A percentile compares a stretch with the other conserved stretches of the same genome.
These are phyloP conservation scores for Grifola frondosa DNA, from an alignment of 1,284 basidiomycete species.

Conservation along the genomic window DNA sequence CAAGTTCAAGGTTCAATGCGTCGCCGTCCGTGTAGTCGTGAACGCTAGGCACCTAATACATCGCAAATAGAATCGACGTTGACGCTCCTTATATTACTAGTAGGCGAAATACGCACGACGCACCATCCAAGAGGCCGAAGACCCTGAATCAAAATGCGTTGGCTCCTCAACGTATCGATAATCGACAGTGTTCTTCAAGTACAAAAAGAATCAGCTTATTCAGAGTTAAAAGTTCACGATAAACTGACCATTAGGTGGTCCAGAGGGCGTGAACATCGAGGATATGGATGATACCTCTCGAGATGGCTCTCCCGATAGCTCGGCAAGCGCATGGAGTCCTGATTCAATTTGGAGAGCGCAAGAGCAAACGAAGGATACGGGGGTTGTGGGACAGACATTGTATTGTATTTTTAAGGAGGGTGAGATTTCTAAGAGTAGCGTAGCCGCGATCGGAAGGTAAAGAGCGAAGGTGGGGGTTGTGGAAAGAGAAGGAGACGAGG, in stretches of 20 bases:
- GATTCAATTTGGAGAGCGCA: slow-evolving; percentile 9
- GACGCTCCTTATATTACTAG: no score
- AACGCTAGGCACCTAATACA: no score
- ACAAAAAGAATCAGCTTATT: neutral
- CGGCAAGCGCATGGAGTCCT: slow-evolving; percentile 16
- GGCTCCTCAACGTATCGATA: slow-evolving; percentile 5
- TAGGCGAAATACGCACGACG: slow-evolving; percentile 1
- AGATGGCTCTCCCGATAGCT: slow-evolving; percentile 18
- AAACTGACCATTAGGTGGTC: slow-evolving; percentile 15
- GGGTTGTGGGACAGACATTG: no score
- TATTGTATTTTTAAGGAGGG: no score
- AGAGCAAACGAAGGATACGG: slow-evolving; percentile 17
- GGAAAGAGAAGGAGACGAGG: slow-evolving; percentile 4
- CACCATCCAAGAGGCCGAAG: neutral
- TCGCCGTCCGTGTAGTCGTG: no score
- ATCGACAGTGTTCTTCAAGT: slow-evolving; percentile 12
- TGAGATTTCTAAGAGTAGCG: slow-evolving; percentile 3
- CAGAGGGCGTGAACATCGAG: slow-evolving; percentile 5
- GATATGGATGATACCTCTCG: slow-evolving; percentile 18
- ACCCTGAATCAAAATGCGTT: neutral
- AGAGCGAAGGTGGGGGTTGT: slow-evolving; percentile 3
- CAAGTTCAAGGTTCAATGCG: no score
- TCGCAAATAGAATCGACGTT: no score
- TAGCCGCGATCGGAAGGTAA: slow-evolving; percentile 1
- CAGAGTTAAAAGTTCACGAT: slow-evolving; percentile 5